Evolutionary conservation across 768 basidiomycete species (phyloP).

Genomic region (Panaeolus cyanescens): DNA sequence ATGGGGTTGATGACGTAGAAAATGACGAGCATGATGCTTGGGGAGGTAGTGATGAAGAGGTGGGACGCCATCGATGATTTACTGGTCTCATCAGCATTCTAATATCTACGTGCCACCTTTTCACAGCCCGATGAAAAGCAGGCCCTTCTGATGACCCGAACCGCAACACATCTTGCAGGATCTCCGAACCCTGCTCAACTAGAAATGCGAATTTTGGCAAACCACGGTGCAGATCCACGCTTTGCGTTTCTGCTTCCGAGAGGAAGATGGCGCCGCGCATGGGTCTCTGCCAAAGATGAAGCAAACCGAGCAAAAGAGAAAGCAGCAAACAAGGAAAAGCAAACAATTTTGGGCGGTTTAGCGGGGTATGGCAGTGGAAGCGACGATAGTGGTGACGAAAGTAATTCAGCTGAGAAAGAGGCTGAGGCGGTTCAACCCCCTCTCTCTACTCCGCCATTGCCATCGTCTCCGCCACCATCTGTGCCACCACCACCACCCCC

Average conservation of each 20-base stretch:
- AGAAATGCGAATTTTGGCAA: slow-evolving; percentile 87
- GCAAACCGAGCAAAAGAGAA: slow-evolving; percentile 32
- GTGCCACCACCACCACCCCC: neutral
- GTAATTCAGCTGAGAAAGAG: slow-evolving; percentile 16
- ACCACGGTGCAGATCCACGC: slow-evolving; percentile 74
- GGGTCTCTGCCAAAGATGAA: slow-evolving; percentile 58
- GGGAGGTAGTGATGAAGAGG: slow-evolving; percentile 77
- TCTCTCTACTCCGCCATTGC: neutral
- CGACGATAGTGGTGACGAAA: slow-evolving; percentile 31
- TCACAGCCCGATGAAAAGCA: slow-evolving; percentile 61
- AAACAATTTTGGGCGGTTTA: slow-evolving; percentile 50
- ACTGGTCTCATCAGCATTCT: neutral
- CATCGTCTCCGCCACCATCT: neutral
- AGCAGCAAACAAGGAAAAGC: slow-evolving; percentile 24
- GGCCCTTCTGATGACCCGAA: slow-evolving; percentile 70
- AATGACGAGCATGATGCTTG: slow-evolving; percentile 45
- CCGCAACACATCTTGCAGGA: slow-evolving; percentile 64
- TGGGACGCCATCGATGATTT: slow-evolving; percentile 18
- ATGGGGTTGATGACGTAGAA: slow-evolving; percentile 34
- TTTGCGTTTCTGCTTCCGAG: slow-evolving; percentile 71
- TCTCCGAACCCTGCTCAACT: slow-evolving; percentile 81
- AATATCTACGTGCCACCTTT: neutral
- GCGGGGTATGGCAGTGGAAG: slow-evolving; percentile 56
- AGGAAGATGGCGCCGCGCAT: slow-evolving; percentile 71
- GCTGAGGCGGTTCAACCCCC: slow-evolving; percentile 9